A percentile compares a stretch with the other conserved stretches of the same genome.
These are phyloP conservation scores for Fonsecaea multimorphosa DNA, from an alignment of 2,329 filamentous ascomycete genomes.

Conservation along the genomic window DNA sequence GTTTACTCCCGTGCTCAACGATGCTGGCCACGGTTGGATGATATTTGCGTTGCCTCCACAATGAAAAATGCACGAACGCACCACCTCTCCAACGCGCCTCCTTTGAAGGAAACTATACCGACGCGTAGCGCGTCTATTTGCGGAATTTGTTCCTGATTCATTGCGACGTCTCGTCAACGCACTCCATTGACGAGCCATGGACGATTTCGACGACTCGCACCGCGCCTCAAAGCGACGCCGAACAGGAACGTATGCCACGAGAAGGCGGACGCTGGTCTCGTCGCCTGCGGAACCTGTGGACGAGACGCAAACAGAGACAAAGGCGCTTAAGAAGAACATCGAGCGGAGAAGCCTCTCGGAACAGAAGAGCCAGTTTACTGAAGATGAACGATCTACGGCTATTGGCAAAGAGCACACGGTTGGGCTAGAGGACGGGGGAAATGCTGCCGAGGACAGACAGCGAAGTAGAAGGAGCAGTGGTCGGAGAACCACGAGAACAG, in stretches of 20 bases:
- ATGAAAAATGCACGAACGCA: background rate
- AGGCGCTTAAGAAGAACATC: background rate
- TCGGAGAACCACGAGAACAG: background rate
- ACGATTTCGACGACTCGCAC: conserved; percentile 32
- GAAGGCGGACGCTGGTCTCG: conserved; percentile 28
- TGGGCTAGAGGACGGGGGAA: background rate
- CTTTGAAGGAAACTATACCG: conserved; percentile 25
- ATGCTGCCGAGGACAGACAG: background rate
- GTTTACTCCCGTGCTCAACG: background rate
- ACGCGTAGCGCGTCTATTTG: conserved; percentile 32
- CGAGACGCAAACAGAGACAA: background rate
- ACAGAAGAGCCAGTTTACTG: background rate
- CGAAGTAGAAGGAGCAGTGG: background rate
- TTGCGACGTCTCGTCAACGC: background rate
- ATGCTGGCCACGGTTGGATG: background rate
- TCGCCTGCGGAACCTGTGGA: background rate
- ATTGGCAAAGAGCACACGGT: background rate
- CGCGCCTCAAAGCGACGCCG: conserved; percentile 36
- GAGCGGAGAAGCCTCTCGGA: background rate
- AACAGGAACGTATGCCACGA: conserved; percentile 34
- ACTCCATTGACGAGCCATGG: conserved; percentile 12
- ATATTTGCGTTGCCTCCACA: background rate
- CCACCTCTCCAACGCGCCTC: background rate
- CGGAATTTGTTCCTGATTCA: background rate
- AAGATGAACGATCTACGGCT: background rate